Base-by-base conservation (phyloP, 164 flowering plant species). In the Piper longum region DNA sequence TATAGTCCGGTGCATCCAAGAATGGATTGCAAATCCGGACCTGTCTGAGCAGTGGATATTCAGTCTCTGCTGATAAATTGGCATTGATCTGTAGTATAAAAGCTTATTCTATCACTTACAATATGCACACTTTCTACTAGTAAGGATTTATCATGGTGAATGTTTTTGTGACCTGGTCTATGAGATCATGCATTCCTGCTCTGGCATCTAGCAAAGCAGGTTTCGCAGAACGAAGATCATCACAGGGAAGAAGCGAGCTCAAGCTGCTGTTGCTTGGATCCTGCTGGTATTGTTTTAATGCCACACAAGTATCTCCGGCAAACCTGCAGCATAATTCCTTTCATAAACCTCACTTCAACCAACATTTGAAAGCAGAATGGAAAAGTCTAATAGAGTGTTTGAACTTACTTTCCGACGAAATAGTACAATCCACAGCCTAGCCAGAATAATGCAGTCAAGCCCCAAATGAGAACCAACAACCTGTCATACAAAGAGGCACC, bases 21-120 rank as follows among this genome's bases (percentile, higher is more conserved):
- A 89, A 87, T 45, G 98, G 98, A 70, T 89, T 87, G 84, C 98
- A 91, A 39, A 69, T 85, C 80, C 96, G 89, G n/a, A 68, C 64
- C 1, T 77, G 59, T 64, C 36, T 66, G 40, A 74, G 72, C 19
- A 48, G 41, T 16, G 70, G 43, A 60, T 76, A 65, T 58, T 65
- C 61, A 48, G 73, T 75, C 14, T 64, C 60, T n/a, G 45, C 41
- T 9, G 86, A 74, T 70, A 91, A 77, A 64, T 85, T 79, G 57
- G 72, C 70, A 66, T 91, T 91, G 66, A 12, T n/a, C 13, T 16
- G 42, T 6, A 14, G 42, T 14, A 40, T 16, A 4, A 14, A 19
- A 19, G 26, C 7, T 59, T 13, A 4, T 17, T 9, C 8, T 54
- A 4, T 54, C 8, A 13, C 56, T 54, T 17, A 13, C 56, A 2